Evolutionary conservation across 306 rosid genomes (phyloP).

Genomic region (Acacia melanoxylon): DNA sequence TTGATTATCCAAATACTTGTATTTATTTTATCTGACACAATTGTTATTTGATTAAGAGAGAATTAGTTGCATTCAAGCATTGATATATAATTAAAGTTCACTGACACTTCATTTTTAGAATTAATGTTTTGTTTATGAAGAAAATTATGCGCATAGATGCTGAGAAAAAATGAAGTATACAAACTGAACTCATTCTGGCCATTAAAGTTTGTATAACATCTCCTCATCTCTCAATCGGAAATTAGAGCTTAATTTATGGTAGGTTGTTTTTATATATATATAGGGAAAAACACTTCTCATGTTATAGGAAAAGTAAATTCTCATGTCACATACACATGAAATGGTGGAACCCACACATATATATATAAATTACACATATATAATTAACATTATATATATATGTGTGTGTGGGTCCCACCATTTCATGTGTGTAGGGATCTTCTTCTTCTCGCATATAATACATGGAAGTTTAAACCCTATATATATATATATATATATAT

Average conservation of each 20-base stretch:
- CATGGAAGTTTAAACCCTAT: no score
- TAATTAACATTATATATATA: no score
- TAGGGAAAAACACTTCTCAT: no score
- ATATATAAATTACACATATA: no score
- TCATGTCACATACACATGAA: no score
- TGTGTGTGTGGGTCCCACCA: no score
- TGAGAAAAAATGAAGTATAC: not conserved
- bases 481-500: no score
- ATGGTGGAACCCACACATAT: no score
- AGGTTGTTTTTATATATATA: not conserved
- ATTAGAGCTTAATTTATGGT: not conserved
- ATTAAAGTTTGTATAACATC: not conserved
- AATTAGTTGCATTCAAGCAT: constrained; percentile 31
- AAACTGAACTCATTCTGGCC: not conserved
- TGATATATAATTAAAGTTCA: not conserved
- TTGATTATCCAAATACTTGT: constrained; percentile 38
- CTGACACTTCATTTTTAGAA: not conserved
- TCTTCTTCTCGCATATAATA: no score
- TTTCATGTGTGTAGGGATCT: no score
- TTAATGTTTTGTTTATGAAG: not conserved
- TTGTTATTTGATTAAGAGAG: constrained; percentile 30
- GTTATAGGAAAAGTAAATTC: no score
- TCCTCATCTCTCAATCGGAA: not conserved
- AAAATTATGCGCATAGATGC: not conserved
- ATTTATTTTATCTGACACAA: constrained; percentile 23